Percentiles rank a stretch among this genome's conserved stretches.
phyloP scores from a whole-genome alignment of 305 asterid species.

The Rubia peregrina region DNA sequence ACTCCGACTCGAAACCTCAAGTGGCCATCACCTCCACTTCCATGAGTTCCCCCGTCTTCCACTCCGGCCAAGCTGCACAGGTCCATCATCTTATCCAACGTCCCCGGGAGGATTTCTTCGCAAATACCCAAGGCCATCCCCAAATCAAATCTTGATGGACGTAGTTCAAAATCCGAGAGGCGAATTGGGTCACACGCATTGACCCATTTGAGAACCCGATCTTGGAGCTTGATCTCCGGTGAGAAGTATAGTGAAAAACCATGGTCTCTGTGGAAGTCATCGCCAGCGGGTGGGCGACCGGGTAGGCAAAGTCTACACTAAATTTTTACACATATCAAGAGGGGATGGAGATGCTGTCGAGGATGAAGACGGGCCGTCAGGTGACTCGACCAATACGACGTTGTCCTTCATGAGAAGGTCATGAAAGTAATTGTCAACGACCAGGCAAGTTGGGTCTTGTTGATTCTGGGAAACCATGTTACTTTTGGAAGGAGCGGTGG shows the following conservation, averaged over 20 bases:
- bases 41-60: no score
- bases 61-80: constrained; percentile 44
- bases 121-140: constrained; percentile 58
- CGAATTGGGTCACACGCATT: constrained; percentile 50
- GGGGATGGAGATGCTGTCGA: constrained; percentile 52
- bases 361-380: constrained; percentile 86
- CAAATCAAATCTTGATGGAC: constrained; percentile 37
- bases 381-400: constrained; percentile 56
- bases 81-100: constrained; percentile 61
- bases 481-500: no score
- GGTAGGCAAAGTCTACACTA: constrained; percentile 64
- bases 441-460: constrained; percentile 40
- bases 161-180: constrained; percentile 50
- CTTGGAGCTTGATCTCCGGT: constrained; percentile 33
- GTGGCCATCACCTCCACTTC: no score
- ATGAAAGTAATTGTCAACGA: constrained; percentile 92
- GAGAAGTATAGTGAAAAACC: constrained; percentile 66
- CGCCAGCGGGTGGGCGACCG: constrained; percentile 48
- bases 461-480: constrained; percentile 15
- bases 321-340: constrained; percentile 61
- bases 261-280: constrained; percentile 47
- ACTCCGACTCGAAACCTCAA: no score
- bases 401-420: constrained; percentile 71
- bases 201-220: constrained; percentile 65
- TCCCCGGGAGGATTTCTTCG: constrained; percentile 34